A percentile compares a stretch with the other conserved stretches of the same genome.
Conservation (phyloP, 2,329 filamentous ascomycete species). For the Elsinoe arachidis region DNA sequence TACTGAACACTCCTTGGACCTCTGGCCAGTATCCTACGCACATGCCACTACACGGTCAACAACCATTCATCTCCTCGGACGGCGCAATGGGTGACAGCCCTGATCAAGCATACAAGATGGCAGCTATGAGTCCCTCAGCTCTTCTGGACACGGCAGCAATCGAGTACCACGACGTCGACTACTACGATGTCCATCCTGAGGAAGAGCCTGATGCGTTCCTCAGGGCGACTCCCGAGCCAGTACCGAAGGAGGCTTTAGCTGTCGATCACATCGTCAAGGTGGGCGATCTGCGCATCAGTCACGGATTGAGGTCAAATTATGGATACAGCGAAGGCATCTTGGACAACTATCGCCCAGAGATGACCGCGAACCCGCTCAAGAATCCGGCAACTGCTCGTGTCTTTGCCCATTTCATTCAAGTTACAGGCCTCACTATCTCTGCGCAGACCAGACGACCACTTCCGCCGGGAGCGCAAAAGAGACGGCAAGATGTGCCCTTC, state of each 20-base stretch:
- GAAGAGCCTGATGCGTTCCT: constrained; percentile 32
- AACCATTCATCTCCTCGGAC: not conserved
- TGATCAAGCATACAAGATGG: not conserved
- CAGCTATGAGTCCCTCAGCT: constrained; percentile 20
- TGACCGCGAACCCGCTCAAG: constrained; percentile 56
- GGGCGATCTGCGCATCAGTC: constrained; percentile 7
- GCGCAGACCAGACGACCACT: constrained; percentile 68
- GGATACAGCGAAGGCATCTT: constrained; percentile 31
- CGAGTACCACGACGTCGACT: constrained; percentile 41
- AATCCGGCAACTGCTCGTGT: constrained; percentile 72
- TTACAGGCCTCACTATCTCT: constrained; percentile 82
- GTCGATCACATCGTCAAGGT: constrained; percentile 6
- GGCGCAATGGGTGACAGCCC: not conserved
- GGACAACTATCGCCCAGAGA: constrained; percentile 38
- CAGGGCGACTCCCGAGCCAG: constrained; percentile 11
- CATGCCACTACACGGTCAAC: not conserved
- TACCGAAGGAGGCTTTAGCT: not conserved
- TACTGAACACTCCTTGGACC: not conserved
- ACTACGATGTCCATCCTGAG: constrained; percentile 41
- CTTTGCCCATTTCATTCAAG: constrained; percentile 86
- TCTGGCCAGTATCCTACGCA: not conserved
- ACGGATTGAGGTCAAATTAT: constrained; percentile 6
- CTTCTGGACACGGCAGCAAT: constrained; percentile 32
- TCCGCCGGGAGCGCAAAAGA: constrained; percentile 53
- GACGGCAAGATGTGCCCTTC: constrained; percentile 42